phyloP scores from a whole-genome alignment of 1,284 basidiomycete genomes.

The Mycosarcoma maydis region DNA sequence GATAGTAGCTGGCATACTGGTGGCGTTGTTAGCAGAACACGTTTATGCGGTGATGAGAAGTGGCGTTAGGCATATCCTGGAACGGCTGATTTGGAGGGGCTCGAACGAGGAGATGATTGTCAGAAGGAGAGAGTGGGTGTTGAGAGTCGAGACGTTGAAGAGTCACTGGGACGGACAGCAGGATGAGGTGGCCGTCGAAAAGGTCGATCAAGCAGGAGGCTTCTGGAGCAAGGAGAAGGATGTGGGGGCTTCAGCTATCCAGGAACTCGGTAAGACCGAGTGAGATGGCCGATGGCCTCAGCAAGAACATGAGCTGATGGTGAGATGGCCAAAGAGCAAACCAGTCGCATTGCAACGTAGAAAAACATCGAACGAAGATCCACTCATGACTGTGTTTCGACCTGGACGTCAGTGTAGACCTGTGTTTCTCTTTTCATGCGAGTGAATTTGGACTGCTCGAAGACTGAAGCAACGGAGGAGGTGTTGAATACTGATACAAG shows the following conservation, averaged over 20 bases:
- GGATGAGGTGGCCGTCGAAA: not conserved
- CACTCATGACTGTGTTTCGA: not conserved
- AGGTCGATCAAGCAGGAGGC: constrained; percentile 1
- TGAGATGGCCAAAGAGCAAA: no score
- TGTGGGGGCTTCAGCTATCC: constrained; percentile 28
- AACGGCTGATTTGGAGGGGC: constrained; percentile 59
- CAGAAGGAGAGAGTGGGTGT: constrained; percentile 55
- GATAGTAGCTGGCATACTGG: constrained; percentile 52
- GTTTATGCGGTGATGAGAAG: constrained; percentile 51
- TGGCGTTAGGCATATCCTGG: constrained; percentile 54
- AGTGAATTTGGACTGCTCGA: no score
- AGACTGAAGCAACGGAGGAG: not conserved
- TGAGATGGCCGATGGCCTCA: constrained; percentile 2
- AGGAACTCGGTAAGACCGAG: constrained; percentile 19
- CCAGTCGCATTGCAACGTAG: no score
- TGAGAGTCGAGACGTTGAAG: constrained; percentile 42
- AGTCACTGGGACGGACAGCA: constrained; percentile 10
- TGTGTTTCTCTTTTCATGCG: not conserved
- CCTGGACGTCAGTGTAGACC: not conserved
- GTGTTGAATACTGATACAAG: constrained; percentile 30
- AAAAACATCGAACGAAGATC: no score
- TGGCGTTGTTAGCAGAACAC: constrained; percentile 63
- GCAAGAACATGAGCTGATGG: no score
- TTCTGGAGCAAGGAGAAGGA: constrained; percentile 46
- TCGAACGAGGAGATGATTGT: constrained; percentile 56